Evolutionary conservation across 2,329 filamentous ascomycete species (phyloP).

Genomic region (Paraconiothyrium brasiliense): DNA sequence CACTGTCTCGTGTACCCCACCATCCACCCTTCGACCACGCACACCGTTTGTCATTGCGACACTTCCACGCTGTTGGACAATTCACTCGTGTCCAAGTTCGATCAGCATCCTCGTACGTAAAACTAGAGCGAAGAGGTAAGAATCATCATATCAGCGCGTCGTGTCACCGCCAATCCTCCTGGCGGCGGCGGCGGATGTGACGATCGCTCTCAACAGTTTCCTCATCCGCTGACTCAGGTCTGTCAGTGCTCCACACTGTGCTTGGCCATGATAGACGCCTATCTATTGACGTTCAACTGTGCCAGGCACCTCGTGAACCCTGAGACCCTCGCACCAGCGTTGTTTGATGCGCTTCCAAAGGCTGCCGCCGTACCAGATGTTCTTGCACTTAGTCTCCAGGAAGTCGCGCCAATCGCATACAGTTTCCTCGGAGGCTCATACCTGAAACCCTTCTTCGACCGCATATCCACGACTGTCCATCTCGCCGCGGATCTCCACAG

Average conservation of each 20-base stretch:
- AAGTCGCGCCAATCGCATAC: constrained; percentile 84
- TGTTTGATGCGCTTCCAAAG: constrained; percentile 58
- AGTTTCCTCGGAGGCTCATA: constrained; percentile 87
- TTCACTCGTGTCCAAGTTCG: constrained; percentile 28
- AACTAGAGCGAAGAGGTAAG: constrained; percentile 3
- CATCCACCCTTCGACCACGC: constrained; percentile 1
- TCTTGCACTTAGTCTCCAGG: constrained; percentile 78
- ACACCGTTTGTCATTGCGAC: not conserved
- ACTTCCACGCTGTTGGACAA: constrained; percentile 9
- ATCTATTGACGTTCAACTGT: constrained; percentile 91
- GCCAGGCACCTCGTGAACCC: constrained; percentile 76
- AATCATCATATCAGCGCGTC: not conserved
- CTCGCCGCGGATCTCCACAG: constrained; percentile 66
- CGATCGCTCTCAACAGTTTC: constrained; percentile 25
- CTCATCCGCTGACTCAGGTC: constrained; percentile 32
- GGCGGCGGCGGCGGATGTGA: constrained; percentile 5
- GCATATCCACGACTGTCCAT: constrained; percentile 76
- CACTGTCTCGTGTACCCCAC: not conserved
- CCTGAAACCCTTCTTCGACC: constrained; percentile 77
- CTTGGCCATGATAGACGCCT: constrained; percentile 66
- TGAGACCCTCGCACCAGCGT: constrained; percentile 73
- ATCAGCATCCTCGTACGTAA: not conserved
- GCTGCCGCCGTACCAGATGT: constrained; percentile 69
- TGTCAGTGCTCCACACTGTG: constrained; percentile 19
- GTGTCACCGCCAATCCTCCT: constrained; percentile 2